A percentile compares a stretch with the other conserved stretches of the same genome.
These are phyloP conservation scores for Clavariopsis aquatica DNA, from an alignment of 495 filamentous ascomycete genomes.

Conservation along the genomic window DNA sequence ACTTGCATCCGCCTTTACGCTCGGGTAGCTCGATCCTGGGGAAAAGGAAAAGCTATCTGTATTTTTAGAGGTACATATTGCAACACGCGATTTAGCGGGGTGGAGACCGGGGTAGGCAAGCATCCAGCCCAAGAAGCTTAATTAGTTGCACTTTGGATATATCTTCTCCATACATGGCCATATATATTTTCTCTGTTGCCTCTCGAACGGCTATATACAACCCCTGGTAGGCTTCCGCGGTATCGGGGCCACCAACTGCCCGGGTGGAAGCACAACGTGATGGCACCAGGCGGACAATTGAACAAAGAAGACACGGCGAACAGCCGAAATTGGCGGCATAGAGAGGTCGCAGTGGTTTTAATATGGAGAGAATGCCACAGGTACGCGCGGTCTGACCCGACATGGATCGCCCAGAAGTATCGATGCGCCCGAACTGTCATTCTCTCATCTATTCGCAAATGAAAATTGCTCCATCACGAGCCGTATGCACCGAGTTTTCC, in stretches of 20 bases:
- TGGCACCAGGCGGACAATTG: constrained; percentile 9
- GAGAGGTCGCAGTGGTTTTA: constrained; percentile 5
- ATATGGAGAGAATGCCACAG: constrained; percentile 9
- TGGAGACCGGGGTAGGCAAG: constrained; percentile 19
- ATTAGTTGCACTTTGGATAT: constrained; percentile 34
- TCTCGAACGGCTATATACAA: constrained; percentile 17
- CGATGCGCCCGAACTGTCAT: constrained; percentile 20
- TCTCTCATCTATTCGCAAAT: constrained; percentile 35
- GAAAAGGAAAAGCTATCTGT: constrained; percentile 14
- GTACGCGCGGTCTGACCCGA: constrained; percentile 15
- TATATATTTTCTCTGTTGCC: constrained; percentile 11
- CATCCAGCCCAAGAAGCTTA: constrained; percentile 21
- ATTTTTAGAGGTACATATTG: constrained; percentile 36
- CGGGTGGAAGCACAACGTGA: constrained; percentile 9
- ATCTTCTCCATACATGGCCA: constrained; percentile 12
- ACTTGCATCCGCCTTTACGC: too few species aligned
- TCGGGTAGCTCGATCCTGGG: constrained; percentile 11
- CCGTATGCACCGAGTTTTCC: constrained; percentile 6
- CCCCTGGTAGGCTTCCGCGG: constrained; percentile 15
- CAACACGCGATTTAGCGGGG: constrained; percentile 30
- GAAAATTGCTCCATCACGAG: constrained; percentile 31
- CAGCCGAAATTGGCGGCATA: constrained; percentile 4
- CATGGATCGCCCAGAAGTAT: constrained; percentile 11
- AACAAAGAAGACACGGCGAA: constrained; percentile 4
- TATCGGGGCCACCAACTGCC: constrained; percentile 27